Base-by-base conservation (phyloP, 176 grass and related monocot genomes). In the Chrysopogon serrulatus region DNA sequence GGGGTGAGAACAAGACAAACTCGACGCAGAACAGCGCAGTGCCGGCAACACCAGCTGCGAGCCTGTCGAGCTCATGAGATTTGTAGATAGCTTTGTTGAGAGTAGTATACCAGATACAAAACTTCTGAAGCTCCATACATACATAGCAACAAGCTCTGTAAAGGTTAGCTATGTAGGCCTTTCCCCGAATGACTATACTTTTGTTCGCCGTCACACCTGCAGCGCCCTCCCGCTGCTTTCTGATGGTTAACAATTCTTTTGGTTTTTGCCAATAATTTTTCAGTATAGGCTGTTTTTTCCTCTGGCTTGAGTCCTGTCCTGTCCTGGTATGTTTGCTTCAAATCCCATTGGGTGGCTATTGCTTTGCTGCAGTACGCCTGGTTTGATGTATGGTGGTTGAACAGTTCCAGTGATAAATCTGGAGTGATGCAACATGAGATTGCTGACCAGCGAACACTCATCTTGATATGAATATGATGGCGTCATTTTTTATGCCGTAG, bases 1-100 rank as follows among this genome's bases (percentile, higher is more conserved):
- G 95, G 95, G 95, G 95, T 5, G 88, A 97, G 79, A 71, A 76
- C 65, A 87, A 81, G 79, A 70, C 70, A 2, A 91, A 97, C 83
- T 70, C 40, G n/a, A 97, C 88, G 0, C 81, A 91, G 57, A 77
- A 83, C 35, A 73, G 23, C 23, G 30, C 40, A 8, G 77, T 33
- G 40, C 84, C 19, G 2, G 87, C 70, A 0, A 56, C 63, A 19
- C 87, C 85, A 27, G 61, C 68, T 11, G 44, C 14, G 9, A 83
- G 40, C 60, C 33, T 85, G 49, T 86, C 87, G 39, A 90, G 71
- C 65, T 90, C 77, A 45, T 92, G 79, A 92, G 82, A 76, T 84
- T 41, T 82, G 85, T 90, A 84, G 80, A 90, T 90, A 84, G 63
- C 69, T 56, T 48, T 48, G 70, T 73, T 70, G 54, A 27, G 82